phyloP scores from a whole-genome alignment of 164 flowering plant genomes.

The Aristolochia fimbriata region DNA sequence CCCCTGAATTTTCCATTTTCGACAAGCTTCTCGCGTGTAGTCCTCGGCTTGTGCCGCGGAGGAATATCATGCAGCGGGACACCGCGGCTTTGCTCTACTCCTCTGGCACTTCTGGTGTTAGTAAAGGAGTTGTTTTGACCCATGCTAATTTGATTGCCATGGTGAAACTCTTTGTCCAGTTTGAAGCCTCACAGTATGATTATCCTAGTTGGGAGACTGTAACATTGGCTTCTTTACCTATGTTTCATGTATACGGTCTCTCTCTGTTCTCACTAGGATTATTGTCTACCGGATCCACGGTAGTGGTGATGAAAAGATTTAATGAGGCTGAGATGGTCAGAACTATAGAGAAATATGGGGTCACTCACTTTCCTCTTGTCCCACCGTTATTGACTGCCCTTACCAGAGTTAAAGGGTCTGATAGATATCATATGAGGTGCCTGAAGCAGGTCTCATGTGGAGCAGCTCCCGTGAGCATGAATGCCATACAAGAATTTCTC shows the following conservation, averaged over 20 bases:
- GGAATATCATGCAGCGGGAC: constrained; percentile 49
- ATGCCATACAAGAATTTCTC: constrained; percentile 43
- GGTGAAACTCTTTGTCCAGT: constrained; percentile 56
- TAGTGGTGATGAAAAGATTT: constrained; percentile 69
- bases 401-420: constrained; percentile 22
- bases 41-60: constrained; percentile 14
- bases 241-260: constrained; percentile 82
- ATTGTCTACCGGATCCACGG: constrained; percentile 44
- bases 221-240: constrained; percentile 50
- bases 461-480: constrained; percentile 49
- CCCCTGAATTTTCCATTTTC: constrained; percentile 15
- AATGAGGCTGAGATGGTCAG: constrained; percentile 33
- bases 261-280: constrained; percentile 48
- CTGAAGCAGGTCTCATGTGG: constrained; percentile 75
- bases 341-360: constrained; percentile 38
- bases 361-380: constrained; percentile 63
- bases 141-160: constrained; percentile 65
- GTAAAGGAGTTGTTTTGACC: constrained; percentile 64
- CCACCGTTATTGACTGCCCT: constrained; percentile 58
- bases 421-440: constrained; percentile 22
- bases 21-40: constrained; percentile 23
- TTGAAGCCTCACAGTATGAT: constrained; percentile 55
- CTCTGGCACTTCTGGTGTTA: constrained; percentile 71
- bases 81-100: constrained; percentile 67
- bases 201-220: constrained; percentile 29